Percentiles rank a stretch among this genome's conserved stretches.
These are phyloP conservation scores for Globisporangium cylindrosporum DNA, from an alignment of 352 stramenopile species.

Conservation along the genomic window DNA sequence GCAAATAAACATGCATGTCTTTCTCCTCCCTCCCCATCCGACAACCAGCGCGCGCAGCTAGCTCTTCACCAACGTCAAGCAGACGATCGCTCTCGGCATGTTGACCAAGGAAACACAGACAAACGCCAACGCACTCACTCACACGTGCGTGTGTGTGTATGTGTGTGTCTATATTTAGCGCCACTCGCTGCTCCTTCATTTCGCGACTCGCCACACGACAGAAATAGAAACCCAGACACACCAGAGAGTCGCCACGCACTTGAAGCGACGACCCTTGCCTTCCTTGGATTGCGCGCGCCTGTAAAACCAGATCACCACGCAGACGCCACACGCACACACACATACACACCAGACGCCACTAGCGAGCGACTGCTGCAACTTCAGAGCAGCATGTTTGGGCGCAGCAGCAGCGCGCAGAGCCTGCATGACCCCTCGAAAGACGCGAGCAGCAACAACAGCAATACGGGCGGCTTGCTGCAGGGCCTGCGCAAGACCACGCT, in stretches of 20 bases:
- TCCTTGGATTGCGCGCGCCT: neutral
- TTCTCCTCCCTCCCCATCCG: neutral
- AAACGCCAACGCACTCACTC: neutral
- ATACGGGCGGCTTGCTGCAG: constrained; percentile 39
- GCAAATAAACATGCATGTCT: no score
- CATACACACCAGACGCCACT: neutral
- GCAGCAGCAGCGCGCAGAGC: constrained; percentile 5
- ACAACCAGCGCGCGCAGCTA: neutral
- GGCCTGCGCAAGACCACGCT: constrained; percentile 60
- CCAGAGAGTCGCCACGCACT: neutral
- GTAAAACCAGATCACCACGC: neutral
- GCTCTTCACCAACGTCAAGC: neutral
- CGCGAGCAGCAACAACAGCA: neutral
- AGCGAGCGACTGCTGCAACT: neutral
- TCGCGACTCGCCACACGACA: neutral
- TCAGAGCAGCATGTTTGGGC: constrained; percentile 10
- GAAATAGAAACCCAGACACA: neutral
- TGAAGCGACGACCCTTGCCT: neutral
- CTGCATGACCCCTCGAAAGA: neutral
- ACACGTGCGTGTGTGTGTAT: no score
- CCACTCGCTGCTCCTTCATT: neutral
- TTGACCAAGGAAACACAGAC: neutral
- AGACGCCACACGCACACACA: neutral
- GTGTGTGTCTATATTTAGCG: neutral
- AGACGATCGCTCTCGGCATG: neutral